phyloP scores from a whole-genome alignment of 2,329 filamentous ascomycete genomes.

The Aspergillus hortae region DNA sequence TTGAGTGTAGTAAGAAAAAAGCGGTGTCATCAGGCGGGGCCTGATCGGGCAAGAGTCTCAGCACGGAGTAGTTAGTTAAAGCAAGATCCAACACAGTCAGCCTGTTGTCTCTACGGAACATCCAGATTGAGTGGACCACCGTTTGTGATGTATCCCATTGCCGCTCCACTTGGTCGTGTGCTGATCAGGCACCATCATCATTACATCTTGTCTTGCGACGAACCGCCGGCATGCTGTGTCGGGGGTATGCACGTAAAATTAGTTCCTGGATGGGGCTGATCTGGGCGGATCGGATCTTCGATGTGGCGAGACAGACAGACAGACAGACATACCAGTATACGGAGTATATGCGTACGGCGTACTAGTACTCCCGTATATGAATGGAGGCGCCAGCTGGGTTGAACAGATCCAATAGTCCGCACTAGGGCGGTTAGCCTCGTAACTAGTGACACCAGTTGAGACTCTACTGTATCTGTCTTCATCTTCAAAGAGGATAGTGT shows the following conservation, averaged over 20 bases:
- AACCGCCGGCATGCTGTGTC: not conserved
- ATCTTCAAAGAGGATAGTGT: too few relatives aligned
- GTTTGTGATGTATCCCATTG: slow-evolving; percentile 4
- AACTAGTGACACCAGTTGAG: not conserved
- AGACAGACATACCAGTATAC: not conserved
- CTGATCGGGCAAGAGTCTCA: not conserved
- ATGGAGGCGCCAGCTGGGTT: not conserved
- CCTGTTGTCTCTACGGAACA: not conserved
- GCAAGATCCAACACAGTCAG: not conserved
- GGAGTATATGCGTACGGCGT: too few relatives aligned
- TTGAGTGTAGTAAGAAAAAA: not conserved
- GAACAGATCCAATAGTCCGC: not conserved
- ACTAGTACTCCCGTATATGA: not conserved
- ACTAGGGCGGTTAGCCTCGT: not conserved
- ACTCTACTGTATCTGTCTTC: too few relatives aligned
- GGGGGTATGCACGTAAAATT: not conserved
- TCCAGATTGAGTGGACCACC: not conserved
- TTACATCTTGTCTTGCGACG: not conserved
- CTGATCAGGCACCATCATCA: not conserved
- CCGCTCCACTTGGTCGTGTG: not conserved
- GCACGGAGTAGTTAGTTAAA: too few relatives aligned
- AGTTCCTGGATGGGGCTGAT: not conserved
- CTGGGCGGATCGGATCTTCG: not conserved
- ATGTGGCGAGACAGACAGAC: not conserved
- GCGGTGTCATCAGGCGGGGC: not conserved